A percentile compares a stretch with the other conserved stretches of the same genome.
Evolutionary conservation across 2,329 filamentous ascomycete genomes (phyloP).

Genomic region (Botrytis fabae): DNA sequence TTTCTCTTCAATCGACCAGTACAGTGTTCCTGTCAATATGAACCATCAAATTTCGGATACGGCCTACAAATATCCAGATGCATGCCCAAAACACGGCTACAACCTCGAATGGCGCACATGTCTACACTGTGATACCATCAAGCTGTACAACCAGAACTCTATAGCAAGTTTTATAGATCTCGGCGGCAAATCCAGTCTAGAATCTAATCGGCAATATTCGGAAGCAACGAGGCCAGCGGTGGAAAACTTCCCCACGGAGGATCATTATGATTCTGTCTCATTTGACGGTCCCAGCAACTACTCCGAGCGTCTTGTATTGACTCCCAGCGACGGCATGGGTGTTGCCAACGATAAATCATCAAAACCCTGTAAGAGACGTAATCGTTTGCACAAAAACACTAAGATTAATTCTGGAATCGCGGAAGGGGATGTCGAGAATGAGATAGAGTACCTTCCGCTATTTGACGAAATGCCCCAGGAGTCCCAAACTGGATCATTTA

Average conservation of each 20-base stretch:
- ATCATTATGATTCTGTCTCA: not conserved
- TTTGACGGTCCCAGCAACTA: not conserved
- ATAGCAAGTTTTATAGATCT: not conserved
- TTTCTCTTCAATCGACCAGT: not conserved
- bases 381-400: not conserved
- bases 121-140: constrained; percentile 9
- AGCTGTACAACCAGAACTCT: not conserved
- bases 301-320: not conserved
- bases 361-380: not conserved
- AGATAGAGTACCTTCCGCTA: not conserved
- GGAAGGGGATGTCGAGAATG: not conserved
- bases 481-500: not conserved
- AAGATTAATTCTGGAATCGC: not conserved
- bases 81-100: not conserved
- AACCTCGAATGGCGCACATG: constrained; percentile 13
- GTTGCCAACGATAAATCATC: not conserved
- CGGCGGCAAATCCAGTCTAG: not conserved
- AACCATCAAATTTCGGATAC: not conserved
- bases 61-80: not conserved
- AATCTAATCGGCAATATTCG: not conserved
- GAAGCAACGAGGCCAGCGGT: not conserved
- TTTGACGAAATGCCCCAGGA: not conserved
- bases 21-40: not conserved
- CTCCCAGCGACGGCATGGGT: not conserved
- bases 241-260: not conserved